Evolutionary conservation across 805 yeast species (phyloP).

Genomic region (Candida cerambycidarum): DNA sequence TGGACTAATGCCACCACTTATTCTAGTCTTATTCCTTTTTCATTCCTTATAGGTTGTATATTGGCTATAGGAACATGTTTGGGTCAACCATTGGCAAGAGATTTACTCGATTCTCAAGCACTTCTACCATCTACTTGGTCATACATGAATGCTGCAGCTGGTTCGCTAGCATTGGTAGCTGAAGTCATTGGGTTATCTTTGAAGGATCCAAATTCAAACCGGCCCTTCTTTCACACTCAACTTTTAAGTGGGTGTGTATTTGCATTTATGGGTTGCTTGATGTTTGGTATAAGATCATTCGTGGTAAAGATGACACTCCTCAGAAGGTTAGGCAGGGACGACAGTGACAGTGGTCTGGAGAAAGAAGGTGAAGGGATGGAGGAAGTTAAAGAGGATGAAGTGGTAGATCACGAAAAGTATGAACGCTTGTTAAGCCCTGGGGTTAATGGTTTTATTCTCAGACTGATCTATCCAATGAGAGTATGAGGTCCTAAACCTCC

Average conservation of each 20-base stretch:
- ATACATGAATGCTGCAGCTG: slow-evolving; percentile 32
- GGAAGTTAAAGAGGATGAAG: slow-evolving; percentile 3
- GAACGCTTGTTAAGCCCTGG: slow-evolving; percentile 14
- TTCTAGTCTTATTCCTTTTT: slow-evolving; percentile 30
- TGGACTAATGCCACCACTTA: slow-evolving; percentile 40
- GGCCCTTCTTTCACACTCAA: slow-evolving; percentile 58
- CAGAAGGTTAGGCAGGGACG: not conserved
- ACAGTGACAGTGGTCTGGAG: no score
- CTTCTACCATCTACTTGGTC: slow-evolving; percentile 42
- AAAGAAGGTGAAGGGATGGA: no score
- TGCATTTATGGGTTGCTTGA: slow-evolving; percentile 40
- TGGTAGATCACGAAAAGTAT: slow-evolving; percentile 25
- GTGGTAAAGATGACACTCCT: slow-evolving; percentile 43
- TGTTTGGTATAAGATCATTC: slow-evolving; percentile 52
- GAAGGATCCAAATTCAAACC: not conserved
- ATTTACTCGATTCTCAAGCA: slow-evolving; percentile 18
- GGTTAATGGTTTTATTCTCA: slow-evolving; percentile 12
- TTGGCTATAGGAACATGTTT: slow-evolving; percentile 31
- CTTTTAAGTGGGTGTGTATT: slow-evolving; percentile 54
- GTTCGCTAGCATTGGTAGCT: slow-evolving; percentile 39
- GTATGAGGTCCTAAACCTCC: not conserved
- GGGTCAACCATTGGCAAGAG: slow-evolving; percentile 27
- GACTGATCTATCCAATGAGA: slow-evolving; percentile 22
- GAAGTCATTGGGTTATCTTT: slow-evolving; percentile 58
- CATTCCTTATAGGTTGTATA: slow-evolving; percentile 28